Percentiles rank a stretch among this genome's conserved stretches.
Conservation (phyloP, 345 rosid genomes). For the Cochlearia excelsa region DNA sequence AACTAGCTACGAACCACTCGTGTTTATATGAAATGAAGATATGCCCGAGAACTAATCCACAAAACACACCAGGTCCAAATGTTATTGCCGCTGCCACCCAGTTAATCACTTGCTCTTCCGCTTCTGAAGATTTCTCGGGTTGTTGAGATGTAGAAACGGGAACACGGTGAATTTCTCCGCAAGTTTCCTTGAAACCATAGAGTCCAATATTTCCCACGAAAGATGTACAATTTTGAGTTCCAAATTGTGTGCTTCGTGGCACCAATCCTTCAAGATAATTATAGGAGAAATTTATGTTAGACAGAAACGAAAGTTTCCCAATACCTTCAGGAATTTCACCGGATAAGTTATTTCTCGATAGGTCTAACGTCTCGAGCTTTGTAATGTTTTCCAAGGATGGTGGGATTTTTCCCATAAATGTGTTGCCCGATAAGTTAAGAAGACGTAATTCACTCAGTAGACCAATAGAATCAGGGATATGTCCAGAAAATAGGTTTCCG, state of each 20-base stretch:
- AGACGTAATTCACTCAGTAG: neutral
- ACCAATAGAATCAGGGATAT: slow-evolving; percentile 13
- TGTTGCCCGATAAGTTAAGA: slow-evolving; percentile 7
- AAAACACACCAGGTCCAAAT: neutral
- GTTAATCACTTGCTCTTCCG: neutral
- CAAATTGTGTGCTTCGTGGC: slow-evolving; percentile 17
- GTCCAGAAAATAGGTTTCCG: neutral
- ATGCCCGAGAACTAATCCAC: slow-evolving; percentile 3
- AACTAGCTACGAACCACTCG: neutral
- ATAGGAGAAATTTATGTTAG: slow-evolving; percentile 9
- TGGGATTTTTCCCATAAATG: slow-evolving; percentile 17
- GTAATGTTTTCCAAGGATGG: neutral
- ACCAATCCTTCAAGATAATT: slow-evolving; percentile 12
- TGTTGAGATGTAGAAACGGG: neutral
- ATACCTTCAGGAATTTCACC: slow-evolving; percentile 13
- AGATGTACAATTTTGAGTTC: slow-evolving; percentile 4
- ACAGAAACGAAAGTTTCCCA: slow-evolving; percentile 6
- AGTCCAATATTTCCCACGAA: slow-evolving; percentile 1
- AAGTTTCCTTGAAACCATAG: neutral
- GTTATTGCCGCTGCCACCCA: neutral
- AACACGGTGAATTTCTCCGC: neutral
- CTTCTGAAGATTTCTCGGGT: neutral
- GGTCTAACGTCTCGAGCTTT: slow-evolving; percentile 8
- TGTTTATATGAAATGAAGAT: neutral
- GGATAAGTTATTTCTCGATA: slow-evolving; percentile 6